Evolutionary conservation across 257 asterid species (phyloP).

Genomic region (Solanum microdontum): DNA sequence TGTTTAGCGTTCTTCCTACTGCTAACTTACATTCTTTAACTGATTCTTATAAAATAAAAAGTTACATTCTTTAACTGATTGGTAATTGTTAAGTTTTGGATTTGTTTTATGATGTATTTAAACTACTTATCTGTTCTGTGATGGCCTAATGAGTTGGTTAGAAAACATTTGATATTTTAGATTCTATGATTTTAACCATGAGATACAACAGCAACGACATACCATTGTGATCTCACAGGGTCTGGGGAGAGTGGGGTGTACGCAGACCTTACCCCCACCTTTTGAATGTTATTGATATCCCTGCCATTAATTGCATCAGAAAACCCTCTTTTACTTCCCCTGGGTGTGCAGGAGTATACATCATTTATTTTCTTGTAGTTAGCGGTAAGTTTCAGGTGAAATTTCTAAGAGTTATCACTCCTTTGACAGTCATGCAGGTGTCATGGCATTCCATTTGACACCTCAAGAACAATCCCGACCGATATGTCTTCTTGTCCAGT

Average conservation of each 20-base stretch:
- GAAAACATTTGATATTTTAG: not conserved
- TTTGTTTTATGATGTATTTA: not conserved
- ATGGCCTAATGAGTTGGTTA: not conserved
- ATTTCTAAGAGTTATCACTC: slow-evolving; percentile 7
- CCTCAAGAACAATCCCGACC: slow-evolving; percentile 17
- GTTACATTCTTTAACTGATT: not conserved
- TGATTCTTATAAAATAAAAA: not conserved
- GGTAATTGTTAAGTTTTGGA: not conserved
- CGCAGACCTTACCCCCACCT: not conserved
- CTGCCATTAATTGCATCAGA: not conserved
- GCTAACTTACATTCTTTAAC: not conserved
- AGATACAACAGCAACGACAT: not conserved
- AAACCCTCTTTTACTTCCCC: not conserved
- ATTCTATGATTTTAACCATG: not conserved
- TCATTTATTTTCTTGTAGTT: not conserved
- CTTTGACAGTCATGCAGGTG: slow-evolving; percentile 79
- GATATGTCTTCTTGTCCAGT: slow-evolving; percentile 42
- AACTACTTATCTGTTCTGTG: not conserved
- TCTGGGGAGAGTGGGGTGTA: not conserved
- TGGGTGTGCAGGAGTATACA: not conserved
- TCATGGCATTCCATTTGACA: slow-evolving; percentile 68
- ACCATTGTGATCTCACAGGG: not conserved
- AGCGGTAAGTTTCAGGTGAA: not conserved
- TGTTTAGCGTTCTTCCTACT: not conserved
- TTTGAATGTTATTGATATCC: not conserved